These are phyloP conservation scores for Colletotrichum costaricense DNA, from an alignment of 2,329 filamentous ascomycete genomes.

Conservation along the genomic window DNA sequence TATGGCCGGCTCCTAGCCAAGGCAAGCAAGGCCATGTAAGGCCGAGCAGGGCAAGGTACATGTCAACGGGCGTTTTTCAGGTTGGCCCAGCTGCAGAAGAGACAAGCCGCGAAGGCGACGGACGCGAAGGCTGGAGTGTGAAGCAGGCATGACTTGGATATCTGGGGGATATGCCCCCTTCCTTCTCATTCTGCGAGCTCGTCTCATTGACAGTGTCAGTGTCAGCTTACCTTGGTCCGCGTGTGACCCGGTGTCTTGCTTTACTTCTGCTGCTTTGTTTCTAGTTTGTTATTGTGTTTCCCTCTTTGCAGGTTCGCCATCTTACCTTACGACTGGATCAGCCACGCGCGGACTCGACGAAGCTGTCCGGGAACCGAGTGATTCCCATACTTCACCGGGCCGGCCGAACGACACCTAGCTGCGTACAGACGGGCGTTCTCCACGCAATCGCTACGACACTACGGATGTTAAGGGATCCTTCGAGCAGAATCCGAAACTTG, in stretches of 20 bases:
- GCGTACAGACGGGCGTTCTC: slow-evolving; percentile 5
- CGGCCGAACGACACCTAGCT: slow-evolving; percentile 6
- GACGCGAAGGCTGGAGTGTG: not conserved
- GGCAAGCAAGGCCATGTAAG: not conserved
- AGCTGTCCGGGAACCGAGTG: slow-evolving; percentile 1
- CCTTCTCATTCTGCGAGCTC: not conserved
- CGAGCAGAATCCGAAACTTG: not conserved
- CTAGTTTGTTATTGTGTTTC: not conserved
- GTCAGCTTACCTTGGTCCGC: not conserved
- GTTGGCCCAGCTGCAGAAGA: not conserved
- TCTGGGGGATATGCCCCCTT: slow-evolving; percentile 16
- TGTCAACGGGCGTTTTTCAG: not conserved
- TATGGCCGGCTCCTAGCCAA: not conserved
- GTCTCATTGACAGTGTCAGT: not conserved
- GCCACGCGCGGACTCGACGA: not conserved
- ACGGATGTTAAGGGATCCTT: slow-evolving; percentile 7
- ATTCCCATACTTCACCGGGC: not conserved
- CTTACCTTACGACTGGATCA: not conserved
- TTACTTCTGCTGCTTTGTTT: not conserved
- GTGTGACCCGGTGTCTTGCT: not conserved
- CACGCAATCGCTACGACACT: slow-evolving; percentile 3
- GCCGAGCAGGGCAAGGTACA: not conserved
- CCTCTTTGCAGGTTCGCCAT: not conserved
- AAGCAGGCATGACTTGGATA: not conserved
- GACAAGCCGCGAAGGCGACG: not conserved